Base-by-base conservation (phyloP, 768 basidiomycete genomes). In the Leccinum rimulosum region DNA sequence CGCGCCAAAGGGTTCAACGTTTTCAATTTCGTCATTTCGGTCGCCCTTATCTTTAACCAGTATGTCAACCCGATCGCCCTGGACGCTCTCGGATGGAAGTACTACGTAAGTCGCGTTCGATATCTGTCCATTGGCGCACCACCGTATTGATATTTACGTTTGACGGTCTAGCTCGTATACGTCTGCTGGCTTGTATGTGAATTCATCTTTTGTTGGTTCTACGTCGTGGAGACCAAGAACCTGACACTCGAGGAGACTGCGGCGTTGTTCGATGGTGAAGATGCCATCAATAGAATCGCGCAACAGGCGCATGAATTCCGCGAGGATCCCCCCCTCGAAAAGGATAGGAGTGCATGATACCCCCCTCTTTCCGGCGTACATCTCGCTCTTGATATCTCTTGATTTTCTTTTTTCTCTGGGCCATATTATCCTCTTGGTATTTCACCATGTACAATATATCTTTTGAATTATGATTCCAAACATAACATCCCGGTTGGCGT, bases 11-110 rank as follows among this genome's bases (percentile, higher is more conserved):
- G 92, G 55, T 86, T 91, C 78, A 88, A 81, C 63, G 67, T 93
- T 56, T 91, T 93, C 80, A 89, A 84, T 75, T 88, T 94, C 70
- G 75, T 82, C 59, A 83, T 91, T 70, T 91, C 89, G 12, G 64
- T 88, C 56, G 82, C 91, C 6, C 84, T 94, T 64, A 89, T 95
- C 73, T 91, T 95, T 75, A 93, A 93, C 71, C 91, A 92, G 74
- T 91, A 93, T 68, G 84, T 87, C 71, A 93, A 93, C 77, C 92
- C 91, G 36, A 82, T 91, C 70, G 90, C 89, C 35, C 77, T 92
- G 47, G 79, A 79, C 6, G 58, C 68, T 38, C 76, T 92, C 52
- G 76, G 69, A 56, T 92, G 91, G 91, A 90, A 86, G 69, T 92
- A 91, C 79, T 90, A 90, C 70, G 80, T 84, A 56, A 54, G 81